phyloP scores from a whole-genome alignment of 495 filamentous ascomycete species.

The Podospora australis region DNA sequence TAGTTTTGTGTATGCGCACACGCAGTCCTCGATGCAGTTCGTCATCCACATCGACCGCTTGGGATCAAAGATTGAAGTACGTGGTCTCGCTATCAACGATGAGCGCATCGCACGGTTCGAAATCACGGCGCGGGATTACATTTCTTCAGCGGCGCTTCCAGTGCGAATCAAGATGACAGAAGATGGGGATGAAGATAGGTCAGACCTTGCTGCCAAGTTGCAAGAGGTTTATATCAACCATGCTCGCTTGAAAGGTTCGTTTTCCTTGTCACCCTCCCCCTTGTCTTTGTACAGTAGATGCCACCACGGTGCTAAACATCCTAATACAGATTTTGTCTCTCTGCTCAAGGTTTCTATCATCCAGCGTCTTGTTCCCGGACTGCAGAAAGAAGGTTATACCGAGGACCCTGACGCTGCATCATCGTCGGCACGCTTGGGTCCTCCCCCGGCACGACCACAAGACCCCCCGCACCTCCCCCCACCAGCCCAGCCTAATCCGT shows the following conservation, averaged over 20 bases:
- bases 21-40: slow-evolving; percentile 82
- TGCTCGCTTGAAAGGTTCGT: slow-evolving; percentile 45
- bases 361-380: slow-evolving; percentile 66
- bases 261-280: not conserved
- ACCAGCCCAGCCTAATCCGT: slow-evolving; percentile 59
- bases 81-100: slow-evolving; percentile 69
- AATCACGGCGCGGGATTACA: slow-evolving; percentile 65
- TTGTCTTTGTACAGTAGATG: slow-evolving; percentile 2
- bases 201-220: slow-evolving; percentile 40
- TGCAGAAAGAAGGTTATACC: slow-evolving; percentile 73
- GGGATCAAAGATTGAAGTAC: slow-evolving; percentile 74
- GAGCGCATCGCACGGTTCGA: slow-evolving; percentile 77
- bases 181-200: slow-evolving; percentile 34
- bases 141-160: slow-evolving; percentile 48
- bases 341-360: slow-evolving; percentile 71
- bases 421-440: not conserved
- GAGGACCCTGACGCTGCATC: slow-evolving; percentile 32
- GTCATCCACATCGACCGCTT: slow-evolving; percentile 76
- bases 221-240: slow-evolving; percentile 67
- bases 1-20: slow-evolving; percentile 81
- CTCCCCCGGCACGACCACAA: slow-evolving; percentile 26
- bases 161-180: slow-evolving; percentile 36
- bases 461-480: slow-evolving; percentile 39
- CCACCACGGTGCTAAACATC: not conserved
- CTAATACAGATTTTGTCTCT: slow-evolving; percentile 48